These are phyloP conservation scores for Fraxinus platypoda DNA, from an alignment of 305 asterid species.

Conservation along the genomic window DNA sequence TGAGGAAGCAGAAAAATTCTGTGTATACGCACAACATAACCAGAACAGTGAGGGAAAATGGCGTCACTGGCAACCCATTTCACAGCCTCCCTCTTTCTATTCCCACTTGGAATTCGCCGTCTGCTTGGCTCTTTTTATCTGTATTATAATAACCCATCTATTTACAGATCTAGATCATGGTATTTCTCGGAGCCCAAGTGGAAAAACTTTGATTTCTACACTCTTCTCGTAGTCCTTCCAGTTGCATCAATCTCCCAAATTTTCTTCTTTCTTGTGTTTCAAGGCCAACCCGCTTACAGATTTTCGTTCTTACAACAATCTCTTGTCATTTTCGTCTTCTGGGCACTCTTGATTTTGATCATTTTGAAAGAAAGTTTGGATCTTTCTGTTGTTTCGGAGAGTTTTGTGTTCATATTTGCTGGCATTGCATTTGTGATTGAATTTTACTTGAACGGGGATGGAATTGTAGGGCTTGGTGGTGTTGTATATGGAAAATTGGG, in stretches of 20 bases:
- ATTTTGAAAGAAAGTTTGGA: slow-evolving; percentile 50
- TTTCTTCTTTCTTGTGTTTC: slow-evolving; percentile 52
- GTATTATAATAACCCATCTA: slow-evolving; percentile 63
- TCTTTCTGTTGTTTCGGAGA: slow-evolving; percentile 51
- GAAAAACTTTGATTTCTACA: slow-evolving; percentile 66
- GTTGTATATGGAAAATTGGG: slow-evolving; percentile 48
- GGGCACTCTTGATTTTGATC: slow-evolving; percentile 58
- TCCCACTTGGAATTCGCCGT: slow-evolving; percentile 69
- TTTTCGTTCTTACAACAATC: slow-evolving; percentile 75
- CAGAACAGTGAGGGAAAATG: slow-evolving; percentile 27
- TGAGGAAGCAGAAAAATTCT: background rate
- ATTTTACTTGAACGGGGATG: slow-evolving; percentile 58
- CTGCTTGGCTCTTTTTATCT: slow-evolving; percentile 51
- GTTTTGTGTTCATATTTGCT: slow-evolving; percentile 45
- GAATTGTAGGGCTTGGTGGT: slow-evolving; percentile 59
- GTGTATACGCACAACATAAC: background rate
- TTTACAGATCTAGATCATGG: slow-evolving; percentile 64
- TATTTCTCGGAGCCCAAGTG: slow-evolving; percentile 69
- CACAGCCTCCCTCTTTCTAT: slow-evolving; percentile 61
- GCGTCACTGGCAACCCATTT: slow-evolving; percentile 72
- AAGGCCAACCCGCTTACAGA: slow-evolving; percentile 50
- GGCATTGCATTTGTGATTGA: slow-evolving; percentile 57
- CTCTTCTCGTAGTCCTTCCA: slow-evolving; percentile 59
- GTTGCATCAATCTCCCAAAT: slow-evolving; percentile 54
- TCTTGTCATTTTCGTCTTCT: slow-evolving; percentile 50